phyloP scores from a whole-genome alignment of 2,329 filamentous ascomycete species.

The Colletotrichum sp. region DNA sequence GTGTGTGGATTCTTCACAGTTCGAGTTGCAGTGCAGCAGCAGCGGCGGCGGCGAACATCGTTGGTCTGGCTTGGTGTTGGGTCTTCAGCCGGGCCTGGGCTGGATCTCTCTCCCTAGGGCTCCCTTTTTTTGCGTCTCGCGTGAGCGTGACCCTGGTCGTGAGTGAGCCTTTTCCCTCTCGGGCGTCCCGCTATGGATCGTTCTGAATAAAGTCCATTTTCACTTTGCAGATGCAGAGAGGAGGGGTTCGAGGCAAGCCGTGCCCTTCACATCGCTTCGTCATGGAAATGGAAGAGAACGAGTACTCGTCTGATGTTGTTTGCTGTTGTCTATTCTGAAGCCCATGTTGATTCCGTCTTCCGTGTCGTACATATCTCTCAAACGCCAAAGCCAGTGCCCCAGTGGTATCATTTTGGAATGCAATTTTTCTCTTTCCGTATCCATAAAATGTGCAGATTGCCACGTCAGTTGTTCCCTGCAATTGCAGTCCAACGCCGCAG shows the following conservation, averaged over 20 bases:
- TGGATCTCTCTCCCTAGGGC: not conserved
- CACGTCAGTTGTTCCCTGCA: conserved; percentile 13
- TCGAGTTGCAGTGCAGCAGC: not conserved
- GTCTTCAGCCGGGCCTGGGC: not conserved
- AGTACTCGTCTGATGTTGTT: not conserved
- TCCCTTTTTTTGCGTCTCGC: not conserved
- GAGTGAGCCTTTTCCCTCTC: not conserved
- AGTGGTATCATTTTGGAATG: conserved; percentile 1
- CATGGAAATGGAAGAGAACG: not conserved
- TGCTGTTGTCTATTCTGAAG: not conserved
- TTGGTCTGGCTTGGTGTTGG: not conserved
- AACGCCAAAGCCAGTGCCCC: not conserved
- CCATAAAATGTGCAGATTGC: conserved; percentile 4
- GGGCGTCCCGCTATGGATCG: not conserved
- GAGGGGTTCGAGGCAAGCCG: not conserved
- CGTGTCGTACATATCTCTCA: not conserved
- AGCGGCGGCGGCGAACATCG: not conserved
- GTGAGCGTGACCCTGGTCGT: not conserved
- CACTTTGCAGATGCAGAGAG: not conserved
- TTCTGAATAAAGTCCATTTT: not conserved
- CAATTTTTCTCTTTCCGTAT: conserved; percentile 1
- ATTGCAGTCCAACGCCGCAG: conserved; percentile 11
- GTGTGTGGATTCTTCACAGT: not conserved
- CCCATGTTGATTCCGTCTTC: not conserved
- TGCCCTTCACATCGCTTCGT: not conserved